A percentile compares a stretch with the other conserved stretches of the same genome.
Evolutionary conservation across 1,284 basidiomycete species (phyloP).

Genomic region (Cutaneotrichosporon cavernicola): DNA sequence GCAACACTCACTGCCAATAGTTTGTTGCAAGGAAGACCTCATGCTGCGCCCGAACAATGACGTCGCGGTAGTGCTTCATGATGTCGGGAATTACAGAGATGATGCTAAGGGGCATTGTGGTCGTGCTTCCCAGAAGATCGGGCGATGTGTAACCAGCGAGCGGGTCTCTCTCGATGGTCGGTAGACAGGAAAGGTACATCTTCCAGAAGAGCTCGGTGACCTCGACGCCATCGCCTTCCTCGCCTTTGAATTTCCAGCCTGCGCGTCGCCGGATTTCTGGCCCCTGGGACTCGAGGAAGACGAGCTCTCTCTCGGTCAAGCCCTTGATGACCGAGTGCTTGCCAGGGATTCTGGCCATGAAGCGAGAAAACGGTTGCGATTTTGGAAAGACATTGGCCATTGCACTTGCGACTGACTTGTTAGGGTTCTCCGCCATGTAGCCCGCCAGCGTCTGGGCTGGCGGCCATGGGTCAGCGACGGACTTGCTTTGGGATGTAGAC

Average conservation of each 20-base stretch:
- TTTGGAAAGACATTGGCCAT: conserved; percentile 43
- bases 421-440: conserved; percentile 43
- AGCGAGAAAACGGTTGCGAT: conserved; percentile 42
- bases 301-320: conserved; percentile 39
- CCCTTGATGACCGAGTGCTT: conserved; percentile 52
- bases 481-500: not conserved
- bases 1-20: conserved; percentile 56
- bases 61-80: conserved; percentile 60
- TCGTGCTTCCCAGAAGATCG: conserved; percentile 59
- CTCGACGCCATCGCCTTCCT: conserved; percentile 41
- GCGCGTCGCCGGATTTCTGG: conserved; percentile 40
- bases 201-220: conserved; percentile 52
- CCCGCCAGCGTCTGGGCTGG: conserved; percentile 34
- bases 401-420: conserved; percentile 38
- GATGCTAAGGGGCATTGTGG: conserved; percentile 58
- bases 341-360: conserved; percentile 43
- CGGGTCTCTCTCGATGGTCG: conserved; percentile 58
- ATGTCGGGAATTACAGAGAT: conserved; percentile 62
- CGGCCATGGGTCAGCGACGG: not conserved
- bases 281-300: conserved; percentile 37
- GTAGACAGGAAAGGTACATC: conserved; percentile 60
- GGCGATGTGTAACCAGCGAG: conserved; percentile 60
- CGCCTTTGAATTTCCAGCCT: conserved; percentile 49
- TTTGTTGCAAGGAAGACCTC: conserved; percentile 65
- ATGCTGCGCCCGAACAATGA: conserved; percentile 59